Evolutionary conservation across 2,329 filamentous ascomycete genomes (phyloP), one percentile per base, ranked within the genome.

Genomic region (Colletotrichum salicis): DNA sequence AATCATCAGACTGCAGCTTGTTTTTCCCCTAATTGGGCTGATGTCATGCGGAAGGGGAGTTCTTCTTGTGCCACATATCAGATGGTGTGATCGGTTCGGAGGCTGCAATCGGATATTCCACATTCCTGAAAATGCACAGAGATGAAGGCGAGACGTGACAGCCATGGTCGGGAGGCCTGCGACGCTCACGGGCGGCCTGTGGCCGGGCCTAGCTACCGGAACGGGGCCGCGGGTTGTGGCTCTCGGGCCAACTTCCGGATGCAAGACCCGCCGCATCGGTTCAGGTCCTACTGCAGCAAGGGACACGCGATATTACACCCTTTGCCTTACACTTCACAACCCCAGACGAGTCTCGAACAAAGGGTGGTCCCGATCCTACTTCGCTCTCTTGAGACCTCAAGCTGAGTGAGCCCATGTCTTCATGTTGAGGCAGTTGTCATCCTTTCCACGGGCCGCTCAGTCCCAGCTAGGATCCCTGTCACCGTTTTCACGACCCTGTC

Each of bases 241-340:
- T 64, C 58, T 75, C 71, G 58, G 69, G 55, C 64, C 69, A 75
- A 33, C 60, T 55, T 31, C 71, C 54, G 67, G 37, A 63, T 71
- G 66, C 54, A 62, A 69, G 22, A 15, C 45, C 35, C 69, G 59
- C 59, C 69, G 65, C 57, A 37, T 52, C 59, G 65, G 69, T n/a
- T 69, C 59, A 35, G 24, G 54, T 58, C 54, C 65, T 59, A 13
- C 31, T n/a, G n/a, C 24, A 63, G 22, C 57, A 45, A 37, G 61
- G 61, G 31, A 52, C 22, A 45, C 10, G 29, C 19, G 35, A 41
- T 54, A 45, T 31, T 57, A 51, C 19, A 57, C 22, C 61, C 58
- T 29, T 31, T 15, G 19, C 48, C 48, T 60, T 45, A 10, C 35
- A 22, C 48, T n/a, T 27, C 35, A 35, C 27, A 64, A 41, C 15